phyloP scores from a whole-genome alignment of 1,139 yeast genomes.

The Spathaspora sp. region DNA sequence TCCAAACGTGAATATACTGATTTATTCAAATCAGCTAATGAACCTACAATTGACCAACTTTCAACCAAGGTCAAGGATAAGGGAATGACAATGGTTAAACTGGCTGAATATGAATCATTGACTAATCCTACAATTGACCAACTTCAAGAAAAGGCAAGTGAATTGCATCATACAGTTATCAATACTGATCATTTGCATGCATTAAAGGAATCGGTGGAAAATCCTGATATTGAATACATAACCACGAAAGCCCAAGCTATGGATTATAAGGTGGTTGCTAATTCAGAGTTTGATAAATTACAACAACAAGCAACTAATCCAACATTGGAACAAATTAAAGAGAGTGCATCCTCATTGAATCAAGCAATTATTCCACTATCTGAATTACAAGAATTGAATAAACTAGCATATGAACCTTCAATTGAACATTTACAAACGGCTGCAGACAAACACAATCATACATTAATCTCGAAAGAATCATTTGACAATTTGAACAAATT shows the following conservation, averaged over 20 bases:
- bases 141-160: slow-evolving; percentile 12
- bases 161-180: slow-evolving; percentile 4
- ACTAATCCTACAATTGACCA: slow-evolving; percentile 15
- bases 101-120: slow-evolving; percentile 18
- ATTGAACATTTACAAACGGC: slow-evolving; percentile 19
- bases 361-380: slow-evolving; percentile 19
- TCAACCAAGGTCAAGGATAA: slow-evolving; percentile 18
- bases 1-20: slow-evolving; percentile 35
- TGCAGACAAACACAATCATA: slow-evolving; percentile 17
- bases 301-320: slow-evolving; percentile 23
- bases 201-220: slow-evolving; percentile 13
- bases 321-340: slow-evolving; percentile 20
- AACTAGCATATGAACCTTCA: slow-evolving; percentile 18
- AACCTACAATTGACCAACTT: slow-evolving; percentile 30
- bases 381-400: slow-evolving; percentile 13
- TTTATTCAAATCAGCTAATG: slow-evolving; percentile 34
- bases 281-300: slow-evolving; percentile 18
- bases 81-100: slow-evolving; percentile 22
- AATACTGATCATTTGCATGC: slow-evolving; percentile 12
- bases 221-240: slow-evolving; percentile 23
- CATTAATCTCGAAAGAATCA: slow-evolving; percentile 9
- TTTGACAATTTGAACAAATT: slow-evolving; percentile 9
- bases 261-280: slow-evolving; percentile 14
- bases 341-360: slow-evolving; percentile 19
- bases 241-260: slow-evolving; percentile 14